These are phyloP conservation scores for Cymbopogon citratus DNA, from an alignment of 176 grass and related monocot species.

Conservation along the genomic window DNA sequence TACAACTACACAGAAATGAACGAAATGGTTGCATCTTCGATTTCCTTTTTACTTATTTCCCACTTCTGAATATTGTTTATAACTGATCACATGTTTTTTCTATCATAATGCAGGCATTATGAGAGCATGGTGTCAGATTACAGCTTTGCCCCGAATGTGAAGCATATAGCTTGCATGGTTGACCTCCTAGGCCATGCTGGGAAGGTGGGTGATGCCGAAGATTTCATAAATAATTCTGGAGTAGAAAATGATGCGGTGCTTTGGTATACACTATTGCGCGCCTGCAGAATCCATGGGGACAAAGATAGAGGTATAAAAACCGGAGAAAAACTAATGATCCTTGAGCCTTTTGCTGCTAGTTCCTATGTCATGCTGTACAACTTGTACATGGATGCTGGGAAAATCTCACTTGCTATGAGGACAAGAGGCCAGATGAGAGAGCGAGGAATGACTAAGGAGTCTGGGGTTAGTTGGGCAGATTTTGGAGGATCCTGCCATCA, in stretches of 20 bases:
- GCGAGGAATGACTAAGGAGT: slow-evolving; percentile 42
- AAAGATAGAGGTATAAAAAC: slow-evolving; percentile 43
- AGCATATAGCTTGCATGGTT: slow-evolving; percentile 57
- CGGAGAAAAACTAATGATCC: slow-evolving; percentile 47
- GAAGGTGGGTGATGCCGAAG: slow-evolving; percentile 52
- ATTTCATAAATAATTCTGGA: slow-evolving; percentile 51
- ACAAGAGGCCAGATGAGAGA: slow-evolving; percentile 89
- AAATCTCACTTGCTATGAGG: slow-evolving; percentile 78
- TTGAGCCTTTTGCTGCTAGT: slow-evolving; percentile 56
- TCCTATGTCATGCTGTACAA: slow-evolving; percentile 69
- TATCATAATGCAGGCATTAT: slow-evolving; percentile 47
- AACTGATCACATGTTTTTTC: slow-evolving; percentile 9
- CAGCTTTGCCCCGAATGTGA: slow-evolving; percentile 34
- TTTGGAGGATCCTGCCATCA: slow-evolving; percentile 43
- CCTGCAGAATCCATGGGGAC: slow-evolving; percentile 57
- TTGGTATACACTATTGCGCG: slow-evolving; percentile 55
- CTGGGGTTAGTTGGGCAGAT: slow-evolving; percentile 58
- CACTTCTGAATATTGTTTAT: background rate
- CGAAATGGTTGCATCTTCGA: background rate
- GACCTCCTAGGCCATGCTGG: slow-evolving; percentile 56
- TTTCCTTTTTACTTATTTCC: background rate
- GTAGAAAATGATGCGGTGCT: slow-evolving; percentile 43
- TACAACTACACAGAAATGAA: background rate
- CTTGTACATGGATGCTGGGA: slow-evolving; percentile 63
- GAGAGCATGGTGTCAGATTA: slow-evolving; percentile 56